Conservation (phyloP, 1,139 yeast genomes). For the Blastobotrys aristatus region DNA sequence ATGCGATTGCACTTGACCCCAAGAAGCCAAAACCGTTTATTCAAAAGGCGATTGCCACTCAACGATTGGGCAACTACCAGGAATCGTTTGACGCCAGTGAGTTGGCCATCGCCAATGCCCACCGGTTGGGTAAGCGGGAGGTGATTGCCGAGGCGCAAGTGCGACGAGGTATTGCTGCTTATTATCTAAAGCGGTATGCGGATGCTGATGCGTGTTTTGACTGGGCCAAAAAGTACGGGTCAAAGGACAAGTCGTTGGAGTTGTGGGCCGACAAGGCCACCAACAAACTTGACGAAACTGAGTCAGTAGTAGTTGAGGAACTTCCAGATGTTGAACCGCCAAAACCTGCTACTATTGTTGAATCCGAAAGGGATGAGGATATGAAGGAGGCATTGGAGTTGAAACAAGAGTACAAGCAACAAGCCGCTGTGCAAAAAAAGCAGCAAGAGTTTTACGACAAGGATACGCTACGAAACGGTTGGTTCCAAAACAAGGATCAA, state of each 20-base stretch:
- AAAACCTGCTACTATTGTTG: neutral
- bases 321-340: slow-evolving; percentile 18
- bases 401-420: slow-evolving; percentile 8
- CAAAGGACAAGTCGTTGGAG: slow-evolving; percentile 39
- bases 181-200: slow-evolving; percentile 40
- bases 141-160: slow-evolving; percentile 57
- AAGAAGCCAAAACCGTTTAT: slow-evolving; percentile 40
- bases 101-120: slow-evolving; percentile 52
- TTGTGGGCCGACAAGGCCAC: slow-evolving; percentile 24
- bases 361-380: slow-evolving; percentile 8
- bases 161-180: slow-evolving; percentile 42
- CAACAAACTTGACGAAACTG: slow-evolving; percentile 14
- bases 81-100: slow-evolving; percentile 51
- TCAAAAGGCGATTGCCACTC: slow-evolving; percentile 45
- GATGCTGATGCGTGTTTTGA: slow-evolving; percentile 48
- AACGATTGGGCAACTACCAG: slow-evolving; percentile 47
- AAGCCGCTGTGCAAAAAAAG: slow-evolving; percentile 6
- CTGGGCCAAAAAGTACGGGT: slow-evolving; percentile 45
- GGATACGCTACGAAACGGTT: slow-evolving; percentile 57
- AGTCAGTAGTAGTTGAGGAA: slow-evolving; percentile 20
- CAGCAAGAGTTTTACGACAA: slow-evolving; percentile 5
- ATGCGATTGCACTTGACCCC: slow-evolving; percentile 37
- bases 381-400: slow-evolving; percentile 10
- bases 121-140: slow-evolving; percentile 45
- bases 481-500: slow-evolving; percentile 61